These are phyloP conservation scores for Diutina siamensis DNA, from an alignment of 1,139 yeast species.

Conservation along the genomic window DNA sequence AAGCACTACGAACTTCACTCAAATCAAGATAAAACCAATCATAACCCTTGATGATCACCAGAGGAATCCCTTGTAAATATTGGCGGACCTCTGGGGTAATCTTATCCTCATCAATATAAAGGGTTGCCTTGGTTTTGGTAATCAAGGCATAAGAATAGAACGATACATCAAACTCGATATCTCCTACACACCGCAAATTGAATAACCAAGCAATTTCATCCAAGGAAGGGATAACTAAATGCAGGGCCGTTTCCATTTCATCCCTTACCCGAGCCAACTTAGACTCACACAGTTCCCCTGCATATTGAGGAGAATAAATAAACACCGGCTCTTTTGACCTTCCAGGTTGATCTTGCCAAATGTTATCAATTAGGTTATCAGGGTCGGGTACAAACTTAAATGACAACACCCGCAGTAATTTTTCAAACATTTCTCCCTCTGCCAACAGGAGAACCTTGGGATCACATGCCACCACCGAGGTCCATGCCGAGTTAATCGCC, in stretches of 20 bases:
- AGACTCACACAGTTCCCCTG: constrained; percentile 31
- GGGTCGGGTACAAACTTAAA: constrained; percentile 23
- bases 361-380: constrained; percentile 26
- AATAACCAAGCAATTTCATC: constrained; percentile 49
- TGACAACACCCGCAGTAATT: constrained; percentile 14
- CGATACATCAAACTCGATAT: constrained; percentile 37
- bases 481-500: constrained; percentile 22
- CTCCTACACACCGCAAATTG: constrained; percentile 34
- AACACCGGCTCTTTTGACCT: constrained; percentile 29
- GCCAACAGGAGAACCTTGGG: constrained; percentile 24
- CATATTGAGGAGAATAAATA: constrained; percentile 24
- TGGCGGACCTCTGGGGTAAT: constrained; percentile 12
- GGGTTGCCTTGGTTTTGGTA: constrained; percentile 16
- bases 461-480: constrained; percentile 29
- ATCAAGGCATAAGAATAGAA: constrained; percentile 37
- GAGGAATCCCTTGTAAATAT: constrained; percentile 19
- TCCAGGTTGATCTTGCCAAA: constrained; percentile 30
- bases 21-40: constrained; percentile 22
- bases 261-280: constrained; percentile 21
- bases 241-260: constrained; percentile 16
- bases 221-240: constrained; percentile 29
- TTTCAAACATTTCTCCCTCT: constrained; percentile 24
- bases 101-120: constrained; percentile 30
- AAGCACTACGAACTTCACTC: constrained; percentile 13
- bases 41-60: constrained; percentile 21